These are phyloP conservation scores for Heritiera fomes DNA, from an alignment of 345 rosid species.

Conservation along the genomic window DNA sequence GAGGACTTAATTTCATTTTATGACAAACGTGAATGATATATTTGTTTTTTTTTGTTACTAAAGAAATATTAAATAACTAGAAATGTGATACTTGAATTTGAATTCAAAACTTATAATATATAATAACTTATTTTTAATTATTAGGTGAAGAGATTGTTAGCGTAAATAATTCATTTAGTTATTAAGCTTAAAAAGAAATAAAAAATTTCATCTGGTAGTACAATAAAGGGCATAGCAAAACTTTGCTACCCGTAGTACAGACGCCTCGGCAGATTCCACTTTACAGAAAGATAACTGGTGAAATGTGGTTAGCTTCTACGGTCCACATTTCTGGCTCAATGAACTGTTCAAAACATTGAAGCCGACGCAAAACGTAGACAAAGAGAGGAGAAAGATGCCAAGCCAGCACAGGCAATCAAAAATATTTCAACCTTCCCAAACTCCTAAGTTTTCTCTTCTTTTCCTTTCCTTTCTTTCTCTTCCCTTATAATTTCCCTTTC, in stretches of 20 bases:
- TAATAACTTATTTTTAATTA: too few species aligned
- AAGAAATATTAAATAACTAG: too few species aligned
- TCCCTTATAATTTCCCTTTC: background rate
- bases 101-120: too few species aligned
- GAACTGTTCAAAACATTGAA: background rate
- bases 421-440: background rate
- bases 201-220: too few species aligned
- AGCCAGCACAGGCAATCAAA: background rate
- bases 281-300: conserved; percentile 22
- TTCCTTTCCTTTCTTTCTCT: background rate
- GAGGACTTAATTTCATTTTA: too few species aligned
- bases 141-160: too few species aligned
- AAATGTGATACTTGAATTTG: too few species aligned
- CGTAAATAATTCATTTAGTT: too few species aligned
- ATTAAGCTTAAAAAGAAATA: too few species aligned
- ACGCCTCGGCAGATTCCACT: conserved; percentile 33
- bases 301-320: conserved; percentile 21
- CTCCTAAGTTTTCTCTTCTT: background rate
- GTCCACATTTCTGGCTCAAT: conserved; percentile 25
- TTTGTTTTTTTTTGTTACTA: too few species aligned
- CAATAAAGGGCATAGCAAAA: background rate
- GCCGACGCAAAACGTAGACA: background rate
- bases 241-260: conserved; percentile 18
- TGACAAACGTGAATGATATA: too few species aligned
- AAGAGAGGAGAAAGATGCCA: background rate